phyloP scores from a whole-genome alignment of 1,284 basidiomycete genomes.

The Ganoderma resinaceum region DNA sequence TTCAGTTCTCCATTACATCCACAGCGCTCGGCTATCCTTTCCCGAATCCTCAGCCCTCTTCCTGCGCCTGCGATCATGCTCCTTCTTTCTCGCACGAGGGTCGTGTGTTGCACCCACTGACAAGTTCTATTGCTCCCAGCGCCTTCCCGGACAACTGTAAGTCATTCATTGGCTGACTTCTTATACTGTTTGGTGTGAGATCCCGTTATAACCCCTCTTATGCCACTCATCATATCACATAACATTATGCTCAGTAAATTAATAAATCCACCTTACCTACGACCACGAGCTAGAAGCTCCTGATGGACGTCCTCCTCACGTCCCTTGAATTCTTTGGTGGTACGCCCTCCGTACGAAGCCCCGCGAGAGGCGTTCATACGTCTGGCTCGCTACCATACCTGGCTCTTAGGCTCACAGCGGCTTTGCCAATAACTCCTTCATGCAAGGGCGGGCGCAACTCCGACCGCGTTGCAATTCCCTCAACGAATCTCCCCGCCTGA shows the following conservation, averaged over 20 bases:
- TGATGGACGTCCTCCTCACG: slow-evolving; percentile 31
- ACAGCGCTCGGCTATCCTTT: slow-evolving; percentile 18
- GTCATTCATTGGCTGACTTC: slow-evolving; percentile 31
- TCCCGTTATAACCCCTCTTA: slow-evolving; percentile 26
- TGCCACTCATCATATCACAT: slow-evolving; percentile 26
- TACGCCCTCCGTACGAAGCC: slow-evolving; percentile 28
- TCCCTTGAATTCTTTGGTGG: slow-evolving; percentile 24
- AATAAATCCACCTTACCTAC: slow-evolving; percentile 30
- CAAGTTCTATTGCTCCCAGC: slow-evolving; percentile 31
- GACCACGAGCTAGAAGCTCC: slow-evolving; percentile 29
- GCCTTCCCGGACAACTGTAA: slow-evolving; percentile 30
- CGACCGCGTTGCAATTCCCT: background rate
- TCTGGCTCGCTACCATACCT: slow-evolving; percentile 19
- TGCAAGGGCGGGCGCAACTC: background rate
- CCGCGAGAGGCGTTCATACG: slow-evolving; percentile 16
- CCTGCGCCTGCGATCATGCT: slow-evolving; percentile 25
- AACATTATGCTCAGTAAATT: slow-evolving; percentile 17
- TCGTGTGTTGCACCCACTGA: slow-evolving; percentile 26
- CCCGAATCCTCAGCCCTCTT: slow-evolving; percentile 14
- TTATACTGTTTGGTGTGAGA: slow-evolving; percentile 23
- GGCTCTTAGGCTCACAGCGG: slow-evolving; percentile 10
- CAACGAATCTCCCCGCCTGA: background rate
- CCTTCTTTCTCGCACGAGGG: slow-evolving; percentile 27
- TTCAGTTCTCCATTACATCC: slow-evolving; percentile 10
- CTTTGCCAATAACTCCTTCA: slow-evolving; percentile 19